These are phyloP conservation scores for Ogataea polymorpha DNA, from an alignment of 805 yeast species.

Conservation along the genomic window DNA sequence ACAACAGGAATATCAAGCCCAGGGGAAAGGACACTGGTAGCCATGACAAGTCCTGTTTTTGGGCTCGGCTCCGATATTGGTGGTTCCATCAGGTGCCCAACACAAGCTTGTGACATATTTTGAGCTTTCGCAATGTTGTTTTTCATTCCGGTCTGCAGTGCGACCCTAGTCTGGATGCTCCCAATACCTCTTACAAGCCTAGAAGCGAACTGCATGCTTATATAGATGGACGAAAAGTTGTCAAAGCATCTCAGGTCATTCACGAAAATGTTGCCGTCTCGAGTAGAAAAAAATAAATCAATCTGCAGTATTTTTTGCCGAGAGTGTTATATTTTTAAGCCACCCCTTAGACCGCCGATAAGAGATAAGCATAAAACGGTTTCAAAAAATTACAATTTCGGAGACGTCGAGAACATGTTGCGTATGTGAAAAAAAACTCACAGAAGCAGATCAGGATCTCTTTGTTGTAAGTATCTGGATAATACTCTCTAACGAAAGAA, in stretches of 20 bases:
- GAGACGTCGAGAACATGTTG: no score
- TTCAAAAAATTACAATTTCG: no score
- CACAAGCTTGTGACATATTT: constrained; percentile 64
- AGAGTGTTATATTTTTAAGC: background rate
- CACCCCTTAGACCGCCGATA: no score
- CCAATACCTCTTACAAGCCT: constrained; percentile 17
- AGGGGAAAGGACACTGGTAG: constrained; percentile 5
- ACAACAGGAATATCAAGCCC: constrained; percentile 8
- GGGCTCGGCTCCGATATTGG: constrained; percentile 8
- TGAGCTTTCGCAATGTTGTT: constrained; percentile 61
- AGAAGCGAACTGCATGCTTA: constrained; percentile 24
- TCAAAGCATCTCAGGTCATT: background rate
- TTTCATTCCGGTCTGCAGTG: constrained; percentile 57
- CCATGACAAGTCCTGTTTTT: constrained; percentile 3
- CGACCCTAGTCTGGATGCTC: constrained; percentile 32
- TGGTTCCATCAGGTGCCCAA: constrained; percentile 36
- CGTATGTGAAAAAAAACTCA: no score
- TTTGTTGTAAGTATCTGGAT: background rate
- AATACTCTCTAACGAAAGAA: background rate
- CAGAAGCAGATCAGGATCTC: no score
- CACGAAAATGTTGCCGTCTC: background rate
- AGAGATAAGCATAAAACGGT: no score
- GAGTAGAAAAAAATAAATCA: no score
- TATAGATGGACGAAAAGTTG: background rate
- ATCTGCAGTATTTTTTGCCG: no score